Conservation (phyloP, 192 early-diverging fungal genomes). For the Funneliformis geosporum region DNA sequence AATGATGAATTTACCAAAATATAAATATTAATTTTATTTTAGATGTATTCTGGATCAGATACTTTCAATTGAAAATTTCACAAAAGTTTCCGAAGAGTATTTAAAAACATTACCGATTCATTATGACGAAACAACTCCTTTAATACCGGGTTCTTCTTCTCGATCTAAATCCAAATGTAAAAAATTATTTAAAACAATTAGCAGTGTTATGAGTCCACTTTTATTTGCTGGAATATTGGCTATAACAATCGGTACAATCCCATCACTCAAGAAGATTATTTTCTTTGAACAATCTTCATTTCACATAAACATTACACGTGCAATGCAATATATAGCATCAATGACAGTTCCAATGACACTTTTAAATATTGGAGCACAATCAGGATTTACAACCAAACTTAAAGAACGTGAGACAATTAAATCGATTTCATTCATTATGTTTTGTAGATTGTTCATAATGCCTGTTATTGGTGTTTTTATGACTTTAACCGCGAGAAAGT, state of each 20-base stretch:
- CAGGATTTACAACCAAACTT: background rate
- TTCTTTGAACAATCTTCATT: constrained; percentile 18
- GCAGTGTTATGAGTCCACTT: constrained; percentile 27
- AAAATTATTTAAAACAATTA: background rate
- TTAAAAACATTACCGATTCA: too few species aligned
- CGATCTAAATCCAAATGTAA: background rate
- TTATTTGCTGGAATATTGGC: constrained; percentile 24
- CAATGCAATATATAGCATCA: constrained; percentile 5
- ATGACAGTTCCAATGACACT: constrained; percentile 29
- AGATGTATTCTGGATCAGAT: constrained; percentile 18
- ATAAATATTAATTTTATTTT: too few species aligned
- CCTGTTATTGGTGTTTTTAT: constrained; percentile 21
- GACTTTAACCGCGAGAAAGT: background rate
- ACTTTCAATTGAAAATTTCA: background rate
- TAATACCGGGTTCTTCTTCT: too few species aligned
- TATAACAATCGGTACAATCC: constrained; percentile 23
- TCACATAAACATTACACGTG: constrained; percentile 8
- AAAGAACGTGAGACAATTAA: background rate
- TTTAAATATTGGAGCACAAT: constrained; percentile 26
- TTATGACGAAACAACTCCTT: background rate
- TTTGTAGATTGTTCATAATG: constrained; percentile 25
- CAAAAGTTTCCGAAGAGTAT: background rate
- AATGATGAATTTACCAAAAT: background rate
- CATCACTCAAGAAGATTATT: constrained; percentile 13
- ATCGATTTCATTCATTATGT: constrained; percentile 1